Percentiles rank a stretch among this genome's conserved stretches.
These are phyloP conservation scores for Nicotiana paniculata DNA, from an alignment of 257 asterid genomes.

Conservation along the genomic window DNA sequence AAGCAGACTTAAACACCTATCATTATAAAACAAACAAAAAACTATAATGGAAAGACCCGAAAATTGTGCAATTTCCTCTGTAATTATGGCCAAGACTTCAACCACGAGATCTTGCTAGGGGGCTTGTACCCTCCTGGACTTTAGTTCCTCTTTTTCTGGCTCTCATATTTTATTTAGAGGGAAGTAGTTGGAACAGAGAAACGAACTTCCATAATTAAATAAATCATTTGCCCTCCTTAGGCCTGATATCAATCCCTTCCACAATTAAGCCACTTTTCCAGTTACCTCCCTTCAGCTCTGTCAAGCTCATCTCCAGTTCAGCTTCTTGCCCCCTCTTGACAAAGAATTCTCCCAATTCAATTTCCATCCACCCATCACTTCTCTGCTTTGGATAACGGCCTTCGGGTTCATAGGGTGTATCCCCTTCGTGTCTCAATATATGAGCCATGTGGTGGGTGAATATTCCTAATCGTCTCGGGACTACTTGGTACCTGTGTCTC, in stretches of 20 bases:
- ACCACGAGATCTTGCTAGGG: not conserved
- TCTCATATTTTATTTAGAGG: not conserved
- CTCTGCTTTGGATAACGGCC: constrained; percentile 34
- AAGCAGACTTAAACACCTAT: not conserved
- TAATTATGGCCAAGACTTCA: not conserved
- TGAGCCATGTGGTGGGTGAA: constrained; percentile 14
- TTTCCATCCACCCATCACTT: constrained; percentile 73
- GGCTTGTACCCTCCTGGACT: not conserved
- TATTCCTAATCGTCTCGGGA: constrained; percentile 23
- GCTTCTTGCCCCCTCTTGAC: constrained; percentile 31
- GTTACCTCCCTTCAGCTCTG: constrained; percentile 42
- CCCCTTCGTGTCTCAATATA: constrained; percentile 10
- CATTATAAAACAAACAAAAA: not conserved
- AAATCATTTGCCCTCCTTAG: constrained; percentile 21
- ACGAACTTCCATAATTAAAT: not conserved
- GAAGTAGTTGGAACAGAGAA: not conserved
- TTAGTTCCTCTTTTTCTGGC: not conserved
- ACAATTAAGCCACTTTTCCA: constrained; percentile 70
- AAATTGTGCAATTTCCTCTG: not conserved
- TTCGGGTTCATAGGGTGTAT: not conserved
- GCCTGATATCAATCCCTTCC: constrained; percentile 85
- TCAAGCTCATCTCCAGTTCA: constrained; percentile 44
- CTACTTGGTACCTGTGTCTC: constrained; percentile 16
- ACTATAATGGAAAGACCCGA: not conserved
- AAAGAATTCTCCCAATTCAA: constrained; percentile 59